phyloP scores from a whole-genome alignment of 208 protist genomes.

The Hexamita inflata region DNA sequence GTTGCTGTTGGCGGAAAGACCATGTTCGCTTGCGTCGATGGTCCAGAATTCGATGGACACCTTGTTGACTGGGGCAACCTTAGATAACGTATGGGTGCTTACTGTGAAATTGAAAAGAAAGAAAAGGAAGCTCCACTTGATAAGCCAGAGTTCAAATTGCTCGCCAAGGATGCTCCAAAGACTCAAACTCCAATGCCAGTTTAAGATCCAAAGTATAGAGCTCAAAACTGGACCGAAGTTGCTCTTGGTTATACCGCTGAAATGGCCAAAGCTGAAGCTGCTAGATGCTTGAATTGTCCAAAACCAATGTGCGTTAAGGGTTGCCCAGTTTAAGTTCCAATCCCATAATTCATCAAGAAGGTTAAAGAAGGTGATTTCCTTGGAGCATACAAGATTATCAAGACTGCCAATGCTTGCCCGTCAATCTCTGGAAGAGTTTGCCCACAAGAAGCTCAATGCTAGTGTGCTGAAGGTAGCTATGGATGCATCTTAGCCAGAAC shows the following conservation, averaged over 20 bases:
- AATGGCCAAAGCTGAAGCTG: constrained; percentile 3
- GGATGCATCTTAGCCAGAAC: constrained; percentile 2
- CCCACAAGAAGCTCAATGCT: constrained; percentile 28
- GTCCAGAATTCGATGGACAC: no score
- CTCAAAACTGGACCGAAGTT: constrained; percentile 24
- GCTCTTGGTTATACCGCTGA: constrained; percentile 28
- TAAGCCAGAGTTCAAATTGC: no score
- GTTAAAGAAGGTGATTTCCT: constrained; percentile 23
- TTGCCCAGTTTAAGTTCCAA: constrained; percentile 26
- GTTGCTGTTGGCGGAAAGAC: no score
- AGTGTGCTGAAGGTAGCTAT: constrained; percentile 8
- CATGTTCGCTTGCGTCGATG: no score
- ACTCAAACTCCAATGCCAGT: constrained; percentile 18
- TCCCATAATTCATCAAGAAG: constrained; percentile 24
- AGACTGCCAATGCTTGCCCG: background rate
- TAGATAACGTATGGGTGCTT: no score
- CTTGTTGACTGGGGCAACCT: no score
- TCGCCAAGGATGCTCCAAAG: no score
- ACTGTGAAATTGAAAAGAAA: no score
- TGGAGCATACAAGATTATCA: constrained; percentile 26
- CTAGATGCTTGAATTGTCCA: constrained; percentile 12
- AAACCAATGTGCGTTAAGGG: constrained; percentile 21
- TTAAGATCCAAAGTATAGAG: background rate
- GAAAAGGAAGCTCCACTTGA: no score
- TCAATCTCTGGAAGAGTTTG: constrained; percentile 26